Evolutionary conservation across 805 yeast genomes (phyloP).

Genomic region (Saccharomycopsis sp.): DNA sequence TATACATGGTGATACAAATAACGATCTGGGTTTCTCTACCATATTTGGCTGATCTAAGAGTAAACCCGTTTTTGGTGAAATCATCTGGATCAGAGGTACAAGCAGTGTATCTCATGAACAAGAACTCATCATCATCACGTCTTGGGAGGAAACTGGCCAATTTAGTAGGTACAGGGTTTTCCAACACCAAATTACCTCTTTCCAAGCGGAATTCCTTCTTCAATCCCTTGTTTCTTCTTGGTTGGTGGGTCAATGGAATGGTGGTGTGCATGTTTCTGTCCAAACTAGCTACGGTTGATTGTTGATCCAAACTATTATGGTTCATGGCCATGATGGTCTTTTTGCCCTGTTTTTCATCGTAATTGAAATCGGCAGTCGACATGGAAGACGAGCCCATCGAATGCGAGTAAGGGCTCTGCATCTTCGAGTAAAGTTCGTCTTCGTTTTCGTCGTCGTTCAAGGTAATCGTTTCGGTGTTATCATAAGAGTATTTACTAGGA

Average conservation of each 20-base stretch:
- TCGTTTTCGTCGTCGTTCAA: conserved; percentile 12
- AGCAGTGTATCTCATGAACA: conserved; percentile 95
- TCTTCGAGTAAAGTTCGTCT: background rate
- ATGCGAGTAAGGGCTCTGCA: conserved; percentile 1
- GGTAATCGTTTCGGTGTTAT: conserved; percentile 15
- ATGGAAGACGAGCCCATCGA: conserved; percentile 28
- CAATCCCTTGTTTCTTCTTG: conserved; percentile 59
- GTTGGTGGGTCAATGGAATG: conserved; percentile 32
- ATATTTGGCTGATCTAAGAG: conserved; percentile 76
- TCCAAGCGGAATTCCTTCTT: conserved; percentile 71
- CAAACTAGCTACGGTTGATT: conserved; percentile 29
- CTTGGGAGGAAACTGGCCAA: conserved; percentile 77
- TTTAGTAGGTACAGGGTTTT: conserved; percentile 91
- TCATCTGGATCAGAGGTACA: conserved; percentile 91
- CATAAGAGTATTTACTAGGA: conserved; percentile 10
- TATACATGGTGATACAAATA: conserved; percentile 94
- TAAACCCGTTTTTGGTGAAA: conserved; percentile 72
- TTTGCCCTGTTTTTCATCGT: conserved; percentile 28
- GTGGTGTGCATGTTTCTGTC: conserved; percentile 43
- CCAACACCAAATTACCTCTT: conserved; percentile 78
- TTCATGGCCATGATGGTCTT: conserved; percentile 18
- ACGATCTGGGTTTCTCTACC: conserved; percentile 90
- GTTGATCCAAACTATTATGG: conserved; percentile 24
- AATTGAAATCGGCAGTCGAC: conserved; percentile 31
- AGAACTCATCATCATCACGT: conserved; percentile 86